Base-by-base conservation (phyloP, 768 basidiomycete species). In the Pleurotus tuoliensis region DNA sequence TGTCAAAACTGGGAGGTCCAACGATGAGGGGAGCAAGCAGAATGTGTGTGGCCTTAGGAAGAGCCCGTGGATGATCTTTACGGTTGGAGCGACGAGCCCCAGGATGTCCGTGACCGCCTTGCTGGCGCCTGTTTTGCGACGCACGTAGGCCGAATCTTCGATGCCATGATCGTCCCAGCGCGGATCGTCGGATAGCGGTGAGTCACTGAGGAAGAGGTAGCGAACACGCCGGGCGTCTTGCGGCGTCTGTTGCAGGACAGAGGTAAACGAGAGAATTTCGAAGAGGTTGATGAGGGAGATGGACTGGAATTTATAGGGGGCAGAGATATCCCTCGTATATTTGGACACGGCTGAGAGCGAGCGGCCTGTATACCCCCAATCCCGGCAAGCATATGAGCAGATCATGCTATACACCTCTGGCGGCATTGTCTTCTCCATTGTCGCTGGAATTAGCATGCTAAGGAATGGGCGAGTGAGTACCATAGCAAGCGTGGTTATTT, bases 261-360 rank as follows among this genome's bases (percentile, higher is more conserved):
- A 44, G 4, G 66, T 62, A 53, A 70, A 71, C 8, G 56, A 59
- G 4, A 66, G 22, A n/a, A 72, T 57, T 58, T 71, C 66, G 2
- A 37, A 39, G 41, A 62, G 56, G 25, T 72, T 68, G 1, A 59
- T 24, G 25, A 72, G 38, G 24, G 68, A 68, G 37, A 74, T 58
- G 25, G 67, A 71, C 38, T 70, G 70, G 39, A 67, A 63, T 52
- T 63, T 67, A 56, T 61, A 60, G 13, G 58, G 64, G n/a, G 58
- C 47, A 4, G 73, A 72, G 2, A 62, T 50, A 11, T 66, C 57
- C 51, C 61, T 59, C 54, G 72, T 63, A 58, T 59, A 65, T 40
- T 62, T 61, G 25, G 73, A 76, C 20, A 73, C 71, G 25, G 69
- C 65, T 18, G 73, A 69, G 8, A 74, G 66, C 5, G 73, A 66